Evolutionary conservation across 495 filamentous ascomycete genomes (phyloP).

Genomic region (Platismatia glauca): DNA sequence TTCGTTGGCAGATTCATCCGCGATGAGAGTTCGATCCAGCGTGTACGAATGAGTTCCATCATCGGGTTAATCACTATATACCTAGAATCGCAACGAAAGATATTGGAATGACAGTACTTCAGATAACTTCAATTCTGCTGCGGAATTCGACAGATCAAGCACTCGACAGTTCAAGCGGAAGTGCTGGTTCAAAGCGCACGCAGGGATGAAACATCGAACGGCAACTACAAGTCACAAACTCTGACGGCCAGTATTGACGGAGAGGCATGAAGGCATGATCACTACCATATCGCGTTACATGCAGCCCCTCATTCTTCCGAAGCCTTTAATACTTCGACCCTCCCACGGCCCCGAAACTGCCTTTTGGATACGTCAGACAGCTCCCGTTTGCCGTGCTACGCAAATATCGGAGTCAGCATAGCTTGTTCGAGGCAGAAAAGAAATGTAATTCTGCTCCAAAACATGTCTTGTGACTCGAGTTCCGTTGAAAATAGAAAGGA

Average conservation of each 20-base stretch:
- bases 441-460: no score
- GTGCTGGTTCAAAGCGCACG: background rate
- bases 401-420: no score
- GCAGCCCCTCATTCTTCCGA: background rate
- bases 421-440: no score
- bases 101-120: background rate
- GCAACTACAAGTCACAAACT: background rate
- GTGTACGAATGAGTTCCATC: background rate
- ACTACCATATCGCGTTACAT: background rate
- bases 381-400: constrained; percentile 3
- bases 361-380: background rate
- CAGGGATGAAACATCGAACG: background rate
- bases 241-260: background rate
- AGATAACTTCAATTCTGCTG: no score
- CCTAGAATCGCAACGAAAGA: background rate
- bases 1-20: background rate
- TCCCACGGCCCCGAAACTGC: background rate
- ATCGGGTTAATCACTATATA: background rate
- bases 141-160: background rate
- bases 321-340: background rate
- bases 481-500: no score
- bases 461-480: no score
- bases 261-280: background rate
- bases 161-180: background rate
- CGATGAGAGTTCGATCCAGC: background rate